Evolutionary conservation across 2,329 filamentous ascomycete species (phyloP).

Genomic region (Exserohilum turcica): DNA sequence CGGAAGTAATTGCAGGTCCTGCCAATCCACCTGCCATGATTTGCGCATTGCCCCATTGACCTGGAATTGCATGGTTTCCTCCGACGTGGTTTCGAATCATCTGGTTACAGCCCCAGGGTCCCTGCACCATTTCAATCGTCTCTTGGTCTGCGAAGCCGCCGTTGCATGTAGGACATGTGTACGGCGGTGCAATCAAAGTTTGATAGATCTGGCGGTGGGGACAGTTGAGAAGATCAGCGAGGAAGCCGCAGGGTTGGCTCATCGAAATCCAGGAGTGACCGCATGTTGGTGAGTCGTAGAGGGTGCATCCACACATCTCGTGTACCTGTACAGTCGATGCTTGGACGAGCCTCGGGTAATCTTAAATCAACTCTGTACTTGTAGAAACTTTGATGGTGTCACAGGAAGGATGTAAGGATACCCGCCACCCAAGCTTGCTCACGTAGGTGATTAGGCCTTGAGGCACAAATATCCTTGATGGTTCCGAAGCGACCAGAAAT

Average conservation of each 20-base stretch:
- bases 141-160: slow-evolving; percentile 35
- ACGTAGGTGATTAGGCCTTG: background rate
- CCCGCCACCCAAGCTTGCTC: background rate
- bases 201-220: slow-evolving; percentile 43
- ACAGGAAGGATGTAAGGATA: background rate
- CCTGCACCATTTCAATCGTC: slow-evolving; percentile 40
- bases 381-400: background rate
- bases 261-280: slow-evolving; percentile 57
- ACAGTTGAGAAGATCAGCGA: slow-evolving; percentile 50
- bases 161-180: slow-evolving; percentile 38
- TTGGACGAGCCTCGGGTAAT: background rate
- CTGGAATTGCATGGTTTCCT: slow-evolving; percentile 32
- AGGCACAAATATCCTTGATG: background rate
- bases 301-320: slow-evolving; percentile 55
- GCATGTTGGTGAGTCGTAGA: slow-evolving; percentile 54
- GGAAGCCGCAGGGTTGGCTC: slow-evolving; percentile 49
- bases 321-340: background rate
- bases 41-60: slow-evolving; percentile 32
- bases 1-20: slow-evolving; percentile 14
- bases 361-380: too few relatives aligned
- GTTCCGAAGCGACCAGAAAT: background rate
- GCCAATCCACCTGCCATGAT: slow-evolving; percentile 20
- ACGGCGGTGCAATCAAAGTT: slow-evolving; percentile 33
- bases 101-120: slow-evolving; percentile 41
- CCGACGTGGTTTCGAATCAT: slow-evolving; percentile 35